Conservation (phyloP, 2,329 filamentous ascomycete species). For the Colletotrichum sp. region DNA sequence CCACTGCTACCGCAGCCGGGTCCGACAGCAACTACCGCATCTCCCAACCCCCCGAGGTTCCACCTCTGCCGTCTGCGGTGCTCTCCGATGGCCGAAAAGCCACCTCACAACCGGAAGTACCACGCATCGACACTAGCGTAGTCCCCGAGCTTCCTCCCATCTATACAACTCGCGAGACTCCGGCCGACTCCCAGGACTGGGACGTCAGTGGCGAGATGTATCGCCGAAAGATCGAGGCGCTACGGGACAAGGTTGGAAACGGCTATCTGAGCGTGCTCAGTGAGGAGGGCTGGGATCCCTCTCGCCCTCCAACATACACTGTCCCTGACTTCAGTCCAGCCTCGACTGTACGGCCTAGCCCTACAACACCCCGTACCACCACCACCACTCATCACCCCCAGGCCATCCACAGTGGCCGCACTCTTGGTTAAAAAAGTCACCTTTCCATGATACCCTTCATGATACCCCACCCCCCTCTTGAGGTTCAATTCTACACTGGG, state of each 20-base stretch:
- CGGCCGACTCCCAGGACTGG: slow-evolving; percentile 58
- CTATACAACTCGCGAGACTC: slow-evolving; percentile 34
- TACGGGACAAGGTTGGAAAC: slow-evolving; percentile 84
- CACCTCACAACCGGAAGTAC: slow-evolving; percentile 35
- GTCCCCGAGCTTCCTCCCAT: slow-evolving; percentile 36
- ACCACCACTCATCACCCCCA: slow-evolving; percentile 41
- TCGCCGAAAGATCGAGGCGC: slow-evolving; percentile 83
- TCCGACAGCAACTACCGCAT: slow-evolving; percentile 47
- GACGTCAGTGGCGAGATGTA: slow-evolving; percentile 78
- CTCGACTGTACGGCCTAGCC: slow-evolving; percentile 40
- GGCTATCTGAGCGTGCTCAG: slow-evolving; percentile 87
- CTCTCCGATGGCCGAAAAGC: slow-evolving; percentile 38
- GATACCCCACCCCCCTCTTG: slow-evolving; percentile 25
- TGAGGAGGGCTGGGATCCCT: slow-evolving; percentile 72
- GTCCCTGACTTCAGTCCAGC: slow-evolving; percentile 40
- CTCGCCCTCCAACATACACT: slow-evolving; percentile 41
- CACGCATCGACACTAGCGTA: slow-evolving; percentile 42
- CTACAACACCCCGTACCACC: slow-evolving; percentile 39
- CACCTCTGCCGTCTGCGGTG: slow-evolving; percentile 32
- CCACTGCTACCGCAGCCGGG: slow-evolving; percentile 12
- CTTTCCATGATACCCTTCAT: slow-evolving; percentile 26
- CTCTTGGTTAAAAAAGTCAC: slow-evolving; percentile 45
- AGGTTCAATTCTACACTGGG: slow-evolving; percentile 20
- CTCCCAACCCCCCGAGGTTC: slow-evolving; percentile 45
- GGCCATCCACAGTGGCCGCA: slow-evolving; percentile 59